Base-by-base conservation (phyloP, 371 early-diverging fungal species). In the Saksenaea vasiformis region DNA sequence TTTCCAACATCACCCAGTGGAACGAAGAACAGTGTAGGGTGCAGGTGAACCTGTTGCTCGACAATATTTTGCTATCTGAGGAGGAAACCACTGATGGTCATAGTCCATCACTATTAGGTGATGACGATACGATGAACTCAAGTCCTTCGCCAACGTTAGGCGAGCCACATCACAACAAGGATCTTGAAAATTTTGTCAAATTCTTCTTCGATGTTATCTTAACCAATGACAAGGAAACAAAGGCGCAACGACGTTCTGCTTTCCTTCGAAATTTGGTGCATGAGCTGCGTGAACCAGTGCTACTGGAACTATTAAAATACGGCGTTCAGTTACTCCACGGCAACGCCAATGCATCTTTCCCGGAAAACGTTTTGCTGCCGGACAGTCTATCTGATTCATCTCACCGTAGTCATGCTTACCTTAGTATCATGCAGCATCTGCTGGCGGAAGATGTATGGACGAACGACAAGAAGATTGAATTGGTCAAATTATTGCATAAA, bases 11-110 rank as follows among this genome's bases (percentile, higher is more conserved):
- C 5, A 83, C 82, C 28, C 83, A 82, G 13, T 87, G 87, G 87
- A 87, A 83, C 31, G 82, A 85, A 65, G 85, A 85, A 11, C 80
- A 84, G 17, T 84, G 84, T 59, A 82, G 84, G 37, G 85, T 87
- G 5, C 84, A 87, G 53, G 70, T 87, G 41, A 85, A 83, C 68
- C 58, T 87, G 13, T 59, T 87, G 41, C 63, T 87, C 35, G 85
- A 87, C 35, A 82, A 75, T 56, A 84, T 85, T 19, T 75, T 85
- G 61, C 64, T 84, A 26, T 74, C 66, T 0, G 72, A 71, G 9
- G 78, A 70, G 31, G 71, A 70, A 28, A 56, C 62, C 11, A 65
- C 66, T 0, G 67, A 60, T 41, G 35, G 60, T 57, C 54, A 56
- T 19, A 35, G 24, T 24, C 34, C 64, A 5, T 27, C 41, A 24